Conservation (phyloP, 345 rosid species). For the Pugionium cornutum region DNA sequence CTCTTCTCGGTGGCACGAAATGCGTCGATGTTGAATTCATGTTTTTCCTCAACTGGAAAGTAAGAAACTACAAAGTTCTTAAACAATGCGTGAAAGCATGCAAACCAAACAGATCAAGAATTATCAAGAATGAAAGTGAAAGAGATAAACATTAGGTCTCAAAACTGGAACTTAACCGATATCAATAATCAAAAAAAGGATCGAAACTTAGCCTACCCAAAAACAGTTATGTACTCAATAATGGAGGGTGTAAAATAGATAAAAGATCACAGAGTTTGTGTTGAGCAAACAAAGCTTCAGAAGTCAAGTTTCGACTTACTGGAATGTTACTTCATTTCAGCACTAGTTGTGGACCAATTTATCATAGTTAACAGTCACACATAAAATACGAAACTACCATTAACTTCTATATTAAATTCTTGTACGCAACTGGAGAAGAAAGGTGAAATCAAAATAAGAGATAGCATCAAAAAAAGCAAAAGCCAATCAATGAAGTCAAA, state of each 20-base stretch:
- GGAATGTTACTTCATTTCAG: slow-evolving; percentile 23
- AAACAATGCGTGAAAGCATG: slow-evolving; percentile 9
- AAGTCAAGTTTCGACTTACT: slow-evolving; percentile 38
- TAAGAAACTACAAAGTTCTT: background rate
- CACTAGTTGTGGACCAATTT: slow-evolving; percentile 33
- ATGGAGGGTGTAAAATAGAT: slow-evolving; percentile 24
- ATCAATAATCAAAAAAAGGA: background rate
- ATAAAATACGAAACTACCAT: no score
- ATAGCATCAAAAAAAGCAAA: slow-evolving; percentile 1
- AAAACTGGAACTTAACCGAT: background rate
- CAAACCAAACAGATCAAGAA: slow-evolving; percentile 8
- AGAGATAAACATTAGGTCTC: slow-evolving; percentile 1
- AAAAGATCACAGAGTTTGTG: slow-evolving; percentile 11
- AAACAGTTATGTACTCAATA: background rate
- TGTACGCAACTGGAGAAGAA: slow-evolving; percentile 31
- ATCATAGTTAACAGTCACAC: background rate
- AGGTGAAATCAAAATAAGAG: slow-evolving; percentile 14
- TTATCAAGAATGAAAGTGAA: background rate
- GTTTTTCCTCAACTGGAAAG: slow-evolving; percentile 25
- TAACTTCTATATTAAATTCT: background rate
- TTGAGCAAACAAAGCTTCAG: slow-evolving; percentile 3
- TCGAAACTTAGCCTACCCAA: background rate
- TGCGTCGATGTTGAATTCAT: slow-evolving; percentile 84
- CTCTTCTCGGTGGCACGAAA: slow-evolving; percentile 71
- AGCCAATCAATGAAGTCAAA: slow-evolving; percentile 26